Evolutionary conservation across 2,329 filamentous ascomycete genomes (phyloP).

Genomic region (Botrytis pseudocinerea): DNA sequence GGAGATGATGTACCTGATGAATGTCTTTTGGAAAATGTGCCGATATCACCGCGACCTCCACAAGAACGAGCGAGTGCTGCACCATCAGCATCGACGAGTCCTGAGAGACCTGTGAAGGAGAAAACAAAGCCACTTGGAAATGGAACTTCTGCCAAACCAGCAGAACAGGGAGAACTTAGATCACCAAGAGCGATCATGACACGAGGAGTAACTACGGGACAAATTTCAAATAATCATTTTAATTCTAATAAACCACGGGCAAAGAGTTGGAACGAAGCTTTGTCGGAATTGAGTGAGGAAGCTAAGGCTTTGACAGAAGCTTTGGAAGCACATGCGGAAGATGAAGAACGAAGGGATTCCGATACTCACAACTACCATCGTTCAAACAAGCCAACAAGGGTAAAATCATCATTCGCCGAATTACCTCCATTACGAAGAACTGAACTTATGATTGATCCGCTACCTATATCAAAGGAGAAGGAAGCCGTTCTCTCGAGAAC

Average conservation of each 20-base stretch:
- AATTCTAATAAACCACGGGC: slow-evolving; percentile 53
- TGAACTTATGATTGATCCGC: slow-evolving; percentile 80
- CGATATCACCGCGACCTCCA: slow-evolving; percentile 70
- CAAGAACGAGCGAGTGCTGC: slow-evolving; percentile 57
- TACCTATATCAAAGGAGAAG: slow-evolving; percentile 84
- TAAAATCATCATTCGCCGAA: slow-evolving; percentile 68
- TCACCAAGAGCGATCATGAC: slow-evolving; percentile 47
- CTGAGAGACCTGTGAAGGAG: slow-evolving; percentile 38
- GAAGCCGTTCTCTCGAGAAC: slow-evolving; percentile 80
- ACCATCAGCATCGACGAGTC: slow-evolving; percentile 47
- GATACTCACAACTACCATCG: slow-evolving; percentile 40
- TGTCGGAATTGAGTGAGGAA: slow-evolving; percentile 69
- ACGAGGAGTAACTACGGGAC: slow-evolving; percentile 47
- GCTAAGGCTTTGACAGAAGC: slow-evolving; percentile 75
- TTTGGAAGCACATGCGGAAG: slow-evolving; percentile 74
- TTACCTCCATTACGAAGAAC: slow-evolving; percentile 56
- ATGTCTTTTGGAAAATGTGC: slow-evolving; percentile 77
- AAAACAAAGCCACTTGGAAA: slow-evolving; percentile 49
- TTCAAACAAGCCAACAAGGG: slow-evolving; percentile 48
- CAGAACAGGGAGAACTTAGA: slow-evolving; percentile 57
- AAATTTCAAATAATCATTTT: slow-evolving; percentile 57
- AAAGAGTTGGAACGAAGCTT: slow-evolving; percentile 73
- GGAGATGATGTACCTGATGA: slow-evolving; percentile 78
- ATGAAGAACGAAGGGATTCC: slow-evolving; percentile 54
- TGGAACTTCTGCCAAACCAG: slow-evolving; percentile 60